Base-by-base conservation (phyloP, 2,329 filamentous ascomycete species). In the Sphaerulina musiva region DNA sequence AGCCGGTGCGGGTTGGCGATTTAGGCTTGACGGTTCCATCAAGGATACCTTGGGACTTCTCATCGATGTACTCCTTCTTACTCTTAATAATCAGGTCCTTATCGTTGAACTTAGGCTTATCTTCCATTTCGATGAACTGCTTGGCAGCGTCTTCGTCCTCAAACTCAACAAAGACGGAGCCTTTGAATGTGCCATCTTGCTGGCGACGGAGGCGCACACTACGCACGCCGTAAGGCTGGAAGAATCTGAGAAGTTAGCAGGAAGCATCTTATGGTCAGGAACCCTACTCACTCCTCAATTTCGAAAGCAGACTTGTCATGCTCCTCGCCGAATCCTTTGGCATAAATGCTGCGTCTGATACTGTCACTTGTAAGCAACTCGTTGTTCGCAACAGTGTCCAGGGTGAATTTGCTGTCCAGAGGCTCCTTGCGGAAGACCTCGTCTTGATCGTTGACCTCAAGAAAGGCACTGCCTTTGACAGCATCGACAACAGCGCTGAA, bases 121-220 rank as follows among this genome's bases (percentile, higher is more conserved):
- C 85, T 51, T 95, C 86, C 40, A 89, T 75, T 11, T 77, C 82
- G 57, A 96, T 75, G 74, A 98, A 98, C 55, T 83, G 83, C 70
- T 90, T 80, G 65, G 88, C 85, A 20, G 82, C 80, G 62, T 95
- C 88, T 66, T 90, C 85, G 47, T 82, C 81, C 58, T 82, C 79
- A 71, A 97, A 98, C 72, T 96, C 92, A 61, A 95, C 89, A 69
- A 96, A 97, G 55, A 95, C 89, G 62, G 89, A 95, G 63, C 92
- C 90, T 80, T 98, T 98, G 84, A 97, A 98, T 49, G 80, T 74
- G 66, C 83, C 84, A 46, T 80, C 74, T 57, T 84, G 76, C 42
- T 77, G 78, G 62, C 93, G 89, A 63, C 95, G 89, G 59, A 98
- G 86, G 68, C 92, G 91, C 58, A 98, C 85, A 45, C 85, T 82